These are phyloP conservation scores for Rutstroemia sydowiana DNA, from an alignment of 2,329 filamentous ascomycete genomes.

Conservation along the genomic window DNA sequence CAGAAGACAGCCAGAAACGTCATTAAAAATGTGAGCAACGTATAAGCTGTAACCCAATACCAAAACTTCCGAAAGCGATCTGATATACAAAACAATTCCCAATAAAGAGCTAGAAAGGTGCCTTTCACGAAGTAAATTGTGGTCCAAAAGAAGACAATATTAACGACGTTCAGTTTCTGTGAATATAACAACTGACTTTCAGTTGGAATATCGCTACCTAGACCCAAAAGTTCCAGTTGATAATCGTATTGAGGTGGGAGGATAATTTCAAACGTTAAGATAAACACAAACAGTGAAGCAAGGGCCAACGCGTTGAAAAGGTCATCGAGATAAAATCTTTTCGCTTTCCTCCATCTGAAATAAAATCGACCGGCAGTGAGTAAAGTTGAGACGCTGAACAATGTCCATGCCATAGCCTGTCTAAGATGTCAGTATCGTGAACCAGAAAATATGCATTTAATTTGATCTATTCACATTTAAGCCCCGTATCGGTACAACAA, in stretches of 20 bases:
- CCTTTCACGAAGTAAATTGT: slow-evolving; percentile 6
- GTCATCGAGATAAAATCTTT: background rate
- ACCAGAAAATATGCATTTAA: no score
- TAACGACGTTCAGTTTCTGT: slow-evolving; percentile 1
- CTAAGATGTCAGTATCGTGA: no score
- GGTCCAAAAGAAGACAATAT: slow-evolving; percentile 5
- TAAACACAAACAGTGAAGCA: background rate
- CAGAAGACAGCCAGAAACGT: slow-evolving; percentile 5
- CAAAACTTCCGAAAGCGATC: background rate
- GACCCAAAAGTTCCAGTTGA: background rate
- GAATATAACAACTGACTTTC: background rate
- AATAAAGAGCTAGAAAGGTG: slow-evolving; percentile 1
- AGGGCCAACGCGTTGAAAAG: slow-evolving; percentile 1
- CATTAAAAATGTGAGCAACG: background rate
- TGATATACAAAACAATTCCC: slow-evolving; percentile 1
- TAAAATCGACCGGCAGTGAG: slow-evolving; percentile 1
- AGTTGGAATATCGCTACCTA: background rate
- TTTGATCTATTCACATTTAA: no score
- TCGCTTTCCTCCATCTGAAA: background rate
- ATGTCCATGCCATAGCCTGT: slow-evolving; percentile 7
- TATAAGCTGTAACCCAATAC: background rate
- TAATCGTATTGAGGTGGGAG: slow-evolving; percentile 2
- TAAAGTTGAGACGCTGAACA: background rate
- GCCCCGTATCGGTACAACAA: no score
- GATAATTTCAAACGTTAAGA: slow-evolving; percentile 1